Conservation (phyloP, 257 asterid genomes). For the Solanum corneliomulleri region DNA sequence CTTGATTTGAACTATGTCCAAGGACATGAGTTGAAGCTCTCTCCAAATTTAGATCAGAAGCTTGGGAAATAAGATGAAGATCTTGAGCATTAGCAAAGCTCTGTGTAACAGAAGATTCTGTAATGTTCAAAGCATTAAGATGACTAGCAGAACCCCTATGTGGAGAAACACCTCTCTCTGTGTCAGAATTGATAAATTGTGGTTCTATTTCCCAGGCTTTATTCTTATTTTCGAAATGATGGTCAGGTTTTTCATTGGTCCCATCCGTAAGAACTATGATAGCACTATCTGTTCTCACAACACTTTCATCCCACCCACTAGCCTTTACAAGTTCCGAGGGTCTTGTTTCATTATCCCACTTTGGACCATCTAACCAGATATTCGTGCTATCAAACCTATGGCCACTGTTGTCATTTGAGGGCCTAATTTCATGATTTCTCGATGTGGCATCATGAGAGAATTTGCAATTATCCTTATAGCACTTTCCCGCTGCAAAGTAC, state of each 20-base stretch:
- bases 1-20: conserved; percentile 18
- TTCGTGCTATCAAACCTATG: conserved; percentile 16
- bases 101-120: conserved; percentile 19
- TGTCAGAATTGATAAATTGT: conserved; percentile 10
- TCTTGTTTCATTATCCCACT: conserved; percentile 29
- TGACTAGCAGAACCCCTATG: conserved; percentile 13
- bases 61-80: conserved; percentile 6
- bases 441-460: conserved; percentile 49
- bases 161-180: conserved; percentile 14
- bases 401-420: conserved; percentile 17
- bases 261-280: conserved; percentile 14
- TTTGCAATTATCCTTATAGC: conserved; percentile 48
- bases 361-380: conserved; percentile 25
- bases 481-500: conserved; percentile 61
- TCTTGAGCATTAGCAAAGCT: conserved; percentile 15
- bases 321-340: conserved; percentile 12
- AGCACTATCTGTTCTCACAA: conserved; percentile 3
- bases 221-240: conserved; percentile 15
- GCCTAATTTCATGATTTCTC: conserved; percentile 23
- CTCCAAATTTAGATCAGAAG: conserved; percentile 18
- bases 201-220: conserved; percentile 18
- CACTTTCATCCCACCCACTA: conserved; percentile 29
- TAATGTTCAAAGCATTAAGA: conserved; percentile 13
- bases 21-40: conserved; percentile 7
- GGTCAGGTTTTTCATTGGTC: conserved; percentile 16